Evolutionary conservation across 2,329 filamentous ascomycete genomes (phyloP), one percentile per base, ranked within the genome.

Genomic region (Paraphaeosphaeria sporulosa): DNA sequence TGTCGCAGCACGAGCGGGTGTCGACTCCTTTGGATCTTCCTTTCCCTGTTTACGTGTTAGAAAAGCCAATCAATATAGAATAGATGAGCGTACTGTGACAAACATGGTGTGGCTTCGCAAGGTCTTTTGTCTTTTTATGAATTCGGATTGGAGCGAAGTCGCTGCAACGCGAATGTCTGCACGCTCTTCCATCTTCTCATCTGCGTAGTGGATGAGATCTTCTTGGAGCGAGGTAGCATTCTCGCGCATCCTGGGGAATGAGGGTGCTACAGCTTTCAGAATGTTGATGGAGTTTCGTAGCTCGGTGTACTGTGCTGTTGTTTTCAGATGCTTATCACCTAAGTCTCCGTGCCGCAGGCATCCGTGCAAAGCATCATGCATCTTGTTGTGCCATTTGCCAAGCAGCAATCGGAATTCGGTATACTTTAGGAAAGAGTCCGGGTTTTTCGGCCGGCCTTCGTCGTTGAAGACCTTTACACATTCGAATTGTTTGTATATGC

Each of bases 231-330:
- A 82, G 34, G 86, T 84, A 36, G 92, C 95, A 85, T 96, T 94
- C 76, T 93, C 95, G 72, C 96, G 93, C 59, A 98, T 87, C 17
- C 89, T 90, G 4, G 95, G 96, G 83, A 97, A 99, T 70, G 89
- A 86, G 53, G 93, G 88, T 25, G 92, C 86, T 50, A 97, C 85
- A 12, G 87, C 86, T 74, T 95, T 96, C 60, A 99, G 83, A 4
- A 98, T 85, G 59, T 91, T 95, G 67, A 98, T 96, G 47, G 93
- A 93, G 75, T 99, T 99, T 57, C 94, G 89, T 74, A 98, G 96
- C 76, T 97, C 94, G 90, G 97, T 97, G 86, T 95, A 99, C 78
- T 98, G 94, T 34, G 87, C 89, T 30, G 90, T 90, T 19, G 88
- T 87, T 49, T 99, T 84, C 74, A 94, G 97, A 40, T 86, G 86